Percentiles rank a stretch among this genome's conserved stretches.
phyloP scores from a whole-genome alignment of 768 basidiomycete genomes.

The Mycena chlorophos region DNA sequence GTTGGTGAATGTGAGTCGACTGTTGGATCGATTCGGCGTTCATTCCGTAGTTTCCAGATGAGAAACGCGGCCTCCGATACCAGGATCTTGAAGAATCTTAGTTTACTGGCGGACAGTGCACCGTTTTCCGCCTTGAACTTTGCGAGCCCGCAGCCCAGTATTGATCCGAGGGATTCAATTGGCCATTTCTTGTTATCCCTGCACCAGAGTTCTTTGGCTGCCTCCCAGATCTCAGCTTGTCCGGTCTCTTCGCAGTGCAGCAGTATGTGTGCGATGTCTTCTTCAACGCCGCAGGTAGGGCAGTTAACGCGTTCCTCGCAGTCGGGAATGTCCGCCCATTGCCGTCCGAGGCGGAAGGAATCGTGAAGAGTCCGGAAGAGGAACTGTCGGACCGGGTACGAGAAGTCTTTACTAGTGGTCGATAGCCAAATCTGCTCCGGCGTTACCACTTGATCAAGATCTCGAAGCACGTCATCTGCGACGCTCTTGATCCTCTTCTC shows the following conservation, averaged over 20 bases:
- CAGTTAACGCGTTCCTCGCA: conserved; percentile 5
- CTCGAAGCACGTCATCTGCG: not conserved
- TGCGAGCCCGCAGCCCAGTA: not conserved
- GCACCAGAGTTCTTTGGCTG: conserved; percentile 6
- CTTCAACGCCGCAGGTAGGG: not conserved
- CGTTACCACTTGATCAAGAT: not conserved
- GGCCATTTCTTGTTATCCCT: conserved; percentile 1
- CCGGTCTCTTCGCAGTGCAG: conserved; percentile 9
- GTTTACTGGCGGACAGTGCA: not conserved
- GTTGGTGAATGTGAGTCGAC: not conserved
- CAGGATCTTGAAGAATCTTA: not conserved
- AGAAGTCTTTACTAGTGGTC: not conserved
- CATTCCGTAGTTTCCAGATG: conserved; percentile 13
- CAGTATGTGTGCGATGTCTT: conserved; percentile 18
- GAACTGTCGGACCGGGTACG: not conserved
- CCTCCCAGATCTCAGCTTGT: conserved; percentile 10
- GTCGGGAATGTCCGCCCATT: conserved; percentile 7
- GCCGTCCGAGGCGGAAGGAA: conserved; percentile 14
- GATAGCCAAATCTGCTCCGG: not conserved
- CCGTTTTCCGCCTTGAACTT: not conserved
- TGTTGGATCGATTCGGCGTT: not conserved
- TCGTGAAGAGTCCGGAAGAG: conserved; percentile 17
- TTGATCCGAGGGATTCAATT: not conserved
- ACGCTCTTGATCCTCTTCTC: not conserved
- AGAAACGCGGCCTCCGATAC: conserved; percentile 3